Percentiles rank a stretch among this genome's conserved stretches.
Conservation (phyloP, 2,329 filamentous ascomycete species). For the Colletotrichum lindemuthianum region DNA sequence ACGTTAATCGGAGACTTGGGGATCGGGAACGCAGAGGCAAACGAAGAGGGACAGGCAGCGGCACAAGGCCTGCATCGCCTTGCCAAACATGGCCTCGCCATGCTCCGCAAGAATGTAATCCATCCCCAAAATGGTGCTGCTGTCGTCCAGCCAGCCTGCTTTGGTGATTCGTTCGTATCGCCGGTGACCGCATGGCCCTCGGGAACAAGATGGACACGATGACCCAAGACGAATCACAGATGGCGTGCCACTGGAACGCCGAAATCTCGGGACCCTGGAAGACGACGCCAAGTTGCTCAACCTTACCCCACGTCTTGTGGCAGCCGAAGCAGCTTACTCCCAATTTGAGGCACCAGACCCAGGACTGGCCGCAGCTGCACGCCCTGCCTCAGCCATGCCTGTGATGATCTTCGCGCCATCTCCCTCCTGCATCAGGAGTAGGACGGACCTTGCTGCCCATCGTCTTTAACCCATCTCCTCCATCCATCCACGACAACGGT, state of each 20-base stretch:
- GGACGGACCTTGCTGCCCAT: constrained; percentile 6
- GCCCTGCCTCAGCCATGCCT: constrained; percentile 26
- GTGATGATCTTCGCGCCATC: constrained; percentile 31
- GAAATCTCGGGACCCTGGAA: constrained; percentile 24
- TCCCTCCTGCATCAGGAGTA: constrained; percentile 20
- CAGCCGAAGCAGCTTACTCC: constrained; percentile 34
- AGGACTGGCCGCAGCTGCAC: constrained; percentile 26
- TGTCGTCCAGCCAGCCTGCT: no score
- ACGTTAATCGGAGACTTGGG: not conserved
- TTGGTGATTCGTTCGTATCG: not conserved
- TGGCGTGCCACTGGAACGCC: constrained; percentile 33
- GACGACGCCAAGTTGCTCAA: constrained; percentile 33
- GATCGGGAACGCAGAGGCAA: no score
- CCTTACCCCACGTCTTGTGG: constrained; percentile 35
- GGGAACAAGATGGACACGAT: constrained; percentile 11
- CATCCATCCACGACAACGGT: not conserved
- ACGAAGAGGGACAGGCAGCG: no score
- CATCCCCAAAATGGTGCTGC: no score
- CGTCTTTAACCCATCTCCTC: constrained; percentile 11
- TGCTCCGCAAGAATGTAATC: no score
- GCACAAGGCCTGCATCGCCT: no score
- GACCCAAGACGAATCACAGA: constrained; percentile 32
- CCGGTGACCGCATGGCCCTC: not conserved
- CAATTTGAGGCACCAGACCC: constrained; percentile 32
- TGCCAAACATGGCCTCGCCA: no score